Evolutionary conservation across 257 asterid species (phyloP).

Genomic region (Rehmannia glutinosa): DNA sequence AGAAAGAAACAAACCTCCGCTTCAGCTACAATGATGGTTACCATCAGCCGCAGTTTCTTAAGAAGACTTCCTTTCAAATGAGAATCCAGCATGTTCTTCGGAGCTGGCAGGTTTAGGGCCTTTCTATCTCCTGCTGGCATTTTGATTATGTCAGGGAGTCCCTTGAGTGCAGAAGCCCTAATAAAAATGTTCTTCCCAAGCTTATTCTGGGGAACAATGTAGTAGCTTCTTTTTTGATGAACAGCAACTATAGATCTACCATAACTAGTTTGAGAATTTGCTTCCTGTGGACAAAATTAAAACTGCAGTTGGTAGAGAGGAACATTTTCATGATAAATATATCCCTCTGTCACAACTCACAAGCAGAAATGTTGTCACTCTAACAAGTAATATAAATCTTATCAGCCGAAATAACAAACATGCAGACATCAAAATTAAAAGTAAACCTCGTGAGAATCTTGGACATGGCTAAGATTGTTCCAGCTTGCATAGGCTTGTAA

Average conservation of each 20-base stretch:
- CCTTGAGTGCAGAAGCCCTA: constrained; percentile 48
- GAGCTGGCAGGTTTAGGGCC: constrained; percentile 70
- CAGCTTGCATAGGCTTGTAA: constrained; percentile 98
- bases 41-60: constrained; percentile 51
- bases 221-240: constrained; percentile 62
- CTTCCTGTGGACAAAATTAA: constrained; percentile 49
- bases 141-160: constrained; percentile 47
- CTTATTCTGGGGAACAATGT: constrained; percentile 78
- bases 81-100: constrained; percentile 79
- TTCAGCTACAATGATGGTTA: constrained; percentile 66
- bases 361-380: neutral
- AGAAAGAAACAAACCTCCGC: constrained; percentile 93
- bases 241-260: constrained; percentile 58
- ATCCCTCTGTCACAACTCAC: neutral
- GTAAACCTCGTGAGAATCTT: constrained; percentile 48
- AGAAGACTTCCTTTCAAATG: constrained; percentile 67
- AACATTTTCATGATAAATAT: constrained; percentile 8
- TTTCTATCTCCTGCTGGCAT: constrained; percentile 84
- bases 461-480: constrained; percentile 63
- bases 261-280: constrained; percentile 41
- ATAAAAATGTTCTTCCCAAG: constrained; percentile 88
- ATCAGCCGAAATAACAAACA: constrained; percentile 12
- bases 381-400: constrained; percentile 7
- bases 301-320: constrained; percentile 14
- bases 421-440: constrained; percentile 10